phyloP scores from a whole-genome alignment of 352 stramenopile genomes.

The Phytophthora syringae region DNA sequence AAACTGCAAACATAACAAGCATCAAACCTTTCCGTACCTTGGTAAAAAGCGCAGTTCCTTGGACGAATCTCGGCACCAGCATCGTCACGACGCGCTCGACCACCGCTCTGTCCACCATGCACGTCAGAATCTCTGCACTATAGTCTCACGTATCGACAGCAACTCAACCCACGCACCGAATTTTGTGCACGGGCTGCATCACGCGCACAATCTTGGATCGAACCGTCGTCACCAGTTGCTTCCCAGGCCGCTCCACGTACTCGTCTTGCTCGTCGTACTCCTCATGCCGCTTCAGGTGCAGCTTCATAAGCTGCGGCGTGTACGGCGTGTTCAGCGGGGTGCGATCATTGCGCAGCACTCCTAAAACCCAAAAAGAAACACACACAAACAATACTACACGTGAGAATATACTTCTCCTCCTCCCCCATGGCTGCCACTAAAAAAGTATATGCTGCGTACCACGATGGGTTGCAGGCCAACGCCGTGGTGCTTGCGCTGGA shows the following conservation, averaged over 20 bases:
- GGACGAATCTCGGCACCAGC: constrained; percentile 46
- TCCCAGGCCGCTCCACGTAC: constrained; percentile 30
- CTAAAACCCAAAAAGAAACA: constrained; percentile 26
- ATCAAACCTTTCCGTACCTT: constrained; percentile 31
- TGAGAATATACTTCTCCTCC: no score
- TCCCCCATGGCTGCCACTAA: no score
- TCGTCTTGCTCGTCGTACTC: constrained; percentile 53
- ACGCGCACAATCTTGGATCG: constrained; percentile 50
- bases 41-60: constrained; percentile 47
- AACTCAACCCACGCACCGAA: constrained; percentile 38
- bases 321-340: constrained; percentile 87
- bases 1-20: constrained; percentile 4
- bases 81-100: constrained; percentile 45
- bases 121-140: constrained; percentile 16
- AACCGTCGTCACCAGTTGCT: constrained; percentile 49
- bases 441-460: constrained; percentile 35
- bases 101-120: constrained; percentile 23
- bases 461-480: constrained; percentile 52
- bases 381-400: no score
- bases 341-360: constrained; percentile 70
- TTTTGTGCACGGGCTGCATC: constrained; percentile 51
- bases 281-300: constrained; percentile 72
- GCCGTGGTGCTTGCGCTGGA: constrained; percentile 53
- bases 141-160: constrained; percentile 11
- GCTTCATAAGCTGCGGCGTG: constrained; percentile 85